Conservation (phyloP, 371 early-diverging fungal species). For the Mortierella sp. region DNA sequence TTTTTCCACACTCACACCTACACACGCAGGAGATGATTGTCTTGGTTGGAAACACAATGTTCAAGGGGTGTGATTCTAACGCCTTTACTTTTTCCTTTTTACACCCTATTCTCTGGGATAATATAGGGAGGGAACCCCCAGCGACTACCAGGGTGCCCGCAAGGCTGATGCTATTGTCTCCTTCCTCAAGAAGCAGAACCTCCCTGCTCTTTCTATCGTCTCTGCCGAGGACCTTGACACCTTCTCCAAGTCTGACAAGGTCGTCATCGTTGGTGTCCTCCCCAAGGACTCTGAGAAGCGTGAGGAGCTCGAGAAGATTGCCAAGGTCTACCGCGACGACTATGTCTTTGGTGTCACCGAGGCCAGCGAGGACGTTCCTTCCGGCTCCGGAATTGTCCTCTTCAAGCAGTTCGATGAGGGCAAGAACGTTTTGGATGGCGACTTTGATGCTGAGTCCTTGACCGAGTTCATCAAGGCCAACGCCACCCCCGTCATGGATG, state of each 20-base stretch:
- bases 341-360: constrained; percentile 85
- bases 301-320: constrained; percentile 73
- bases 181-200: constrained; percentile 91
- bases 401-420: constrained; percentile 95
- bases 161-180: constrained; percentile 85
- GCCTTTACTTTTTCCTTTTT: neutral
- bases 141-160: constrained; percentile 88
- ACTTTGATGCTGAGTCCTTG: constrained; percentile 67
- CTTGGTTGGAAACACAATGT: neutral
- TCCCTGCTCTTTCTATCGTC: constrained; percentile 84
- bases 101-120: too few relatives aligned
- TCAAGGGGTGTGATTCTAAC: neutral
- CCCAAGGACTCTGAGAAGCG: constrained; percentile 71
- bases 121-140: constrained; percentile 67
- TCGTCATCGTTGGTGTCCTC: constrained; percentile 89
- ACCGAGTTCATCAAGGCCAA: constrained; percentile 77
- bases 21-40: neutral
- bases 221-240: constrained; percentile 73
- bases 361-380: constrained; percentile 62
- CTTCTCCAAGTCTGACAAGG: constrained; percentile 86
- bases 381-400: constrained; percentile 78
- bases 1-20: neutral
- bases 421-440: constrained; percentile 72
- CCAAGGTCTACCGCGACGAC: constrained; percentile 85
- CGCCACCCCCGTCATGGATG: constrained; percentile 90